phyloP scores from a whole-genome alignment of 441 rosid genomes.

The Gossypium gossypioides region DNA sequence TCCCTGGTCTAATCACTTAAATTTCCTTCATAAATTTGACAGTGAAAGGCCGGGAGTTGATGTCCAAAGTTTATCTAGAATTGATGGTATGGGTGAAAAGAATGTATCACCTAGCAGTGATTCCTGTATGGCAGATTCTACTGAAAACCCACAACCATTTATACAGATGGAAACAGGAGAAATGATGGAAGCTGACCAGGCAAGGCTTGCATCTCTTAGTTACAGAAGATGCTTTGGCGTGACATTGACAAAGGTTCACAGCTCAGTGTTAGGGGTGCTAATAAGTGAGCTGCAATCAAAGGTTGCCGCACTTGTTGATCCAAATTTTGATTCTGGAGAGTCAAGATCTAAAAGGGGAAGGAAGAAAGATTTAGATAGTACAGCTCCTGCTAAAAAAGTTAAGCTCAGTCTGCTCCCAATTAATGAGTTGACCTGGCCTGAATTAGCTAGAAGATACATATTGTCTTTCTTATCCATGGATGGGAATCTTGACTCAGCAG shows the following conservation, averaged over 20 bases:
- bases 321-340: constrained; percentile 83
- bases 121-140: constrained; percentile 21
- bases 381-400: constrained; percentile 45
- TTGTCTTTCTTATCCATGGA: constrained; percentile 80
- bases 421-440: constrained; percentile 94
- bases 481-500: constrained; percentile 81
- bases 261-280: constrained; percentile 56
- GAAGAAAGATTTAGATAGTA: constrained; percentile 63
- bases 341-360: constrained; percentile 71
- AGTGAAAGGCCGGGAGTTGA: constrained; percentile 29
- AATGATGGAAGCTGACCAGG: constrained; percentile 31
- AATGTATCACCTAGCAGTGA: constrained; percentile 24
- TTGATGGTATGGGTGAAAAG: constrained; percentile 25
- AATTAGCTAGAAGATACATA: constrained; percentile 76
- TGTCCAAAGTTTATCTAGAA: constrained; percentile 21
- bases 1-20: constrained; percentile 43
- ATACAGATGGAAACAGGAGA: constrained; percentile 35
- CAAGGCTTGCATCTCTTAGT: constrained; percentile 29
- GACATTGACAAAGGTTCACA: constrained; percentile 58
- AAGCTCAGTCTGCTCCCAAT: constrained; percentile 74
- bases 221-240: constrained; percentile 35
- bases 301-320: constrained; percentile 87
- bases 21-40: constrained; percentile 29
- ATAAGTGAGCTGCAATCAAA: constrained; percentile 79
- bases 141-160: constrained; percentile 30